Base-by-base conservation (phyloP, 108 stramenopile genomes). In the Conticribra guillardii region DNA sequence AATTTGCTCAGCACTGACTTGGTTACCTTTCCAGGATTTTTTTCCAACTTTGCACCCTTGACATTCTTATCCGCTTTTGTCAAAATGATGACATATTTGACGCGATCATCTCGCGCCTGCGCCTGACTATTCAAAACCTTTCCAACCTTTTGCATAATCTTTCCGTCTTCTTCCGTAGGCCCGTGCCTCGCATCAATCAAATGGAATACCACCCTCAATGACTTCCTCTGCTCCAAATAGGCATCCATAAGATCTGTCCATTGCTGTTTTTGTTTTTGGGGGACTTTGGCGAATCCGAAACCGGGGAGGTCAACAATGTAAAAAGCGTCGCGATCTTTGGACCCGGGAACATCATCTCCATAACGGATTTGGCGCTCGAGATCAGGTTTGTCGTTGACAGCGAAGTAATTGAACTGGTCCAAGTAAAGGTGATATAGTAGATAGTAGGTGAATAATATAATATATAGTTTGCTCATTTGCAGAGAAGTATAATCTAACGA, bases 11-110 rank as follows among this genome's bases (percentile, higher is more conserved):
- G 67, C 15, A 91, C 84, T 28, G 76, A 71, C 5, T 57, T 49
- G 30, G 76, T 71, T 1, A 92, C 93, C 70, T 88, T 93, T n/a
- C 91, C 93, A 28, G 78, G 49, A 49, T 89, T 84, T 9, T 84
- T 85, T 34, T 81, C 76, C 1, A 73, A 71, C 3, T 78, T 54
- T 23, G 71, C 68, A 21, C 82, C 80, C 72, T 93, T 91, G n/a
- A 84, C 90, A 73, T 94, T 94, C 64, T 97, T 97, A 69, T 97
- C 96, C 7, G 89, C 90, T 71, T 98, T 98, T 31, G 98, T 98
- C 59, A 98, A 75, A 14, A 97, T 90, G 4, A 98, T 74, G 0
- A 97, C 86, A 64, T 97, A 97, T 4, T 71, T 73, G 22, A 84
- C 87, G 49, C 71, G 83, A 19, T 77, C 60, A 65, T 70, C 17